Conservation (phyloP, 768 basidiomycete species). For the Cyclocybe aegerita region DNA sequence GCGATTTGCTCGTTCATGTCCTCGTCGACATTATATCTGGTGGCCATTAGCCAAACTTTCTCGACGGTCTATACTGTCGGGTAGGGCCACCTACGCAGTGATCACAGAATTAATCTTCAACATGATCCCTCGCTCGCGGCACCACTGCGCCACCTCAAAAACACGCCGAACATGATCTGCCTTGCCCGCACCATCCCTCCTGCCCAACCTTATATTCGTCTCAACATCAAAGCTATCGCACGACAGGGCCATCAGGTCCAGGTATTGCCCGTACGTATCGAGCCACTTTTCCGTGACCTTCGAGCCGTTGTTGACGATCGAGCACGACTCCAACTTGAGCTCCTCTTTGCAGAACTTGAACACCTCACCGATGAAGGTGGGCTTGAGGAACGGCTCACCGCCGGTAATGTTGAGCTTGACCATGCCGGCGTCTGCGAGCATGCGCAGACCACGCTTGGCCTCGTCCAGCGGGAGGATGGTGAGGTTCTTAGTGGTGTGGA, state of each 20-base stretch:
- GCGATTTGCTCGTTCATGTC: slow-evolving; percentile 38
- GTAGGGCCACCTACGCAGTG: slow-evolving; percentile 18
- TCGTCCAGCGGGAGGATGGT: slow-evolving; percentile 33
- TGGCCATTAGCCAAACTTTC: background rate
- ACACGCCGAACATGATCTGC: slow-evolving; percentile 30
- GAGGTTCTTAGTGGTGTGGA: slow-evolving; percentile 36
- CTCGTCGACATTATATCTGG: slow-evolving; percentile 36
- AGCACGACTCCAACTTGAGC: slow-evolving; percentile 31
- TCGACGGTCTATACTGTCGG: slow-evolving; percentile 7
- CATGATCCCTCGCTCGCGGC: slow-evolving; percentile 30
- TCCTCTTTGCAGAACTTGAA: slow-evolving; percentile 24
- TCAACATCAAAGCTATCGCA: slow-evolving; percentile 37
- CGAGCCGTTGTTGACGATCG: slow-evolving; percentile 28
- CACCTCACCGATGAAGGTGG: slow-evolving; percentile 5
- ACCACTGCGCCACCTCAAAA: slow-evolving; percentile 35
- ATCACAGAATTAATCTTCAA: slow-evolving; percentile 33
- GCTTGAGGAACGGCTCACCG: slow-evolving; percentile 17
- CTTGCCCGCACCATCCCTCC: slow-evolving; percentile 27
- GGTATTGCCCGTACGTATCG: slow-evolving; percentile 34
- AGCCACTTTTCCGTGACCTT: slow-evolving; percentile 43
- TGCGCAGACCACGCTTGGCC: slow-evolving; percentile 21
- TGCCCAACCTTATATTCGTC: slow-evolving; percentile 31
- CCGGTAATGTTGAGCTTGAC: slow-evolving; percentile 18
- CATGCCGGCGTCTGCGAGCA: slow-evolving; percentile 15
- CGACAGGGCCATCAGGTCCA: slow-evolving; percentile 42